Percentiles rank a stretch among this genome's conserved stretches.
phyloP scores from a whole-genome alignment of 1,139 yeast genomes.

The Hanseniaspora gamundiae region DNA sequence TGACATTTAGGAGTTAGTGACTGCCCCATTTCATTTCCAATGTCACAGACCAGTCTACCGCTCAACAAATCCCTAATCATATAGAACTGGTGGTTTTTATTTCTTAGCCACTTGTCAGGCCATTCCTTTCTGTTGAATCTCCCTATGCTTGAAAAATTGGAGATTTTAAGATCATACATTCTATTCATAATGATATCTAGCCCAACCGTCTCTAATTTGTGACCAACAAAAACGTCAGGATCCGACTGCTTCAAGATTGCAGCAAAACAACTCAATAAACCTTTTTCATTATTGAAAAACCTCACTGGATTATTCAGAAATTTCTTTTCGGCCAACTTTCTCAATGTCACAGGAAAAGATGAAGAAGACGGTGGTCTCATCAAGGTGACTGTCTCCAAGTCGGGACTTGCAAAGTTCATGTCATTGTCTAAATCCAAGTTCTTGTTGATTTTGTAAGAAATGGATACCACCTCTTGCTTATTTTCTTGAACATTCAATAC shows the following conservation, averaged over 20 bases:
- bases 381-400: conserved; percentile 32
- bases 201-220: conserved; percentile 66
- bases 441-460: conserved; percentile 59
- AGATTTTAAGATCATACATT: conserved; percentile 58
- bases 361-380: conserved; percentile 79
- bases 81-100: conserved; percentile 32
- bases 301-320: conserved; percentile 30
- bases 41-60: conserved; percentile 85
- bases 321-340: conserved; percentile 20
- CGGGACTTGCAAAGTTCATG: not conserved
- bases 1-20: conserved; percentile 86
- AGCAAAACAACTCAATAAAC: conserved; percentile 59
- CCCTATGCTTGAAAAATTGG: conserved; percentile 77
- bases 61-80: conserved; percentile 58
- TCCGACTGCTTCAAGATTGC: conserved; percentile 62
- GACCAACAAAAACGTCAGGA: conserved; percentile 89
- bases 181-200: conserved; percentile 75
- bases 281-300: conserved; percentile 59
- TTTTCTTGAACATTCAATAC: conserved; percentile 57
- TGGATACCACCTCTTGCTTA: conserved; percentile 78
- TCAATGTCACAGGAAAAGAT: conserved; percentile 26
- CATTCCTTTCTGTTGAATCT: conserved; percentile 62
- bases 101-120: conserved; percentile 62
- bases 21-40: conserved; percentile 91
- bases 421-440: conserved; percentile 38